These are phyloP conservation scores for Boletus rubescentipes DNA, from an alignment of 768 basidiomycete species.

Conservation along the genomic window DNA sequence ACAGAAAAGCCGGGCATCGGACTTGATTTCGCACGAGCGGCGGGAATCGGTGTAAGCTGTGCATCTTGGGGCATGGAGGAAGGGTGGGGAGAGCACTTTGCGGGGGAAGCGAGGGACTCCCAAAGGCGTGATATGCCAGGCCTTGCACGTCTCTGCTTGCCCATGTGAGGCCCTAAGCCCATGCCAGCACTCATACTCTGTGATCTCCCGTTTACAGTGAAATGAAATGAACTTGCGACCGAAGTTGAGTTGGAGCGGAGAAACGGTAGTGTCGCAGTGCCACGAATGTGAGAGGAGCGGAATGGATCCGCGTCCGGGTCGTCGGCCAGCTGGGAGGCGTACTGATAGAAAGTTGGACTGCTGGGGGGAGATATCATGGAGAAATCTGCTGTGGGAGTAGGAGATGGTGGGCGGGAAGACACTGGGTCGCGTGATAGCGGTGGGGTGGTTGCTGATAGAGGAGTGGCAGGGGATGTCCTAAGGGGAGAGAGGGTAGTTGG, in stretches of 20 bases:
- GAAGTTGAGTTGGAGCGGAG: conserved; percentile 30
- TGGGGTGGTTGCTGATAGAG: conserved; percentile 28
- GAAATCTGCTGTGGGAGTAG: conserved; percentile 44
- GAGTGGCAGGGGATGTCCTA: conserved; percentile 26
- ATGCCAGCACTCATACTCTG: conserved; percentile 26
- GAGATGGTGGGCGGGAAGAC: conserved; percentile 41
- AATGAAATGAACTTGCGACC: conserved; percentile 21
- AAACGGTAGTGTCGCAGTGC: conserved; percentile 30
- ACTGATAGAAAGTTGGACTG: conserved; percentile 34
- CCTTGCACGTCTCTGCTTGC: conserved; percentile 27
- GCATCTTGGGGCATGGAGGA: conserved; percentile 7
- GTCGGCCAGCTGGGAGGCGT: conserved; percentile 27
- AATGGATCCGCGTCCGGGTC: conserved; percentile 20
- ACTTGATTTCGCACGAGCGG: conserved; percentile 24
- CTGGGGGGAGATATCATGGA: conserved; percentile 46
- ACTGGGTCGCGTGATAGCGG: conserved; percentile 15
- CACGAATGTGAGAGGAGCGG: conserved; percentile 23
- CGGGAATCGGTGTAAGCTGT: conserved; percentile 17
- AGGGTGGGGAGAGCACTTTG: conserved; percentile 16
- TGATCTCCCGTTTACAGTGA: conserved; percentile 18
- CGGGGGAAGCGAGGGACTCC: conserved; percentile 34
- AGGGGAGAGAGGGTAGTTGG: neutral
- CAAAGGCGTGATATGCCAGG: conserved; percentile 35
- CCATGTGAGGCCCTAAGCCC: conserved; percentile 20
- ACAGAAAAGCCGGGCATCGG: conserved; percentile 36